Percentiles rank a stretch among this genome's conserved stretches.
Conservation (phyloP, 75 land plant species). For the Cryptomeria japonica region DNA sequence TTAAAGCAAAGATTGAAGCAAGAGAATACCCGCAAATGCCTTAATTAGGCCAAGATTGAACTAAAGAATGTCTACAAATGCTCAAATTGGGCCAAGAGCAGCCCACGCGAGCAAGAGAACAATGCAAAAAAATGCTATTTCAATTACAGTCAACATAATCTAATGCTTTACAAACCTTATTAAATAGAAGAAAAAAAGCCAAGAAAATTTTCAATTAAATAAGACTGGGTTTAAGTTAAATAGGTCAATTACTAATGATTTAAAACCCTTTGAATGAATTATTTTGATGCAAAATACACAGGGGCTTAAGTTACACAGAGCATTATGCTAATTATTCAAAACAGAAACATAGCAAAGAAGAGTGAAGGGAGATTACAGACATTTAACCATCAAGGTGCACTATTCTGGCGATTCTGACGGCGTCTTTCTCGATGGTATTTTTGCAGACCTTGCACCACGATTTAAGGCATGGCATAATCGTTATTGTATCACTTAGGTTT, state of each 20-base stretch:
- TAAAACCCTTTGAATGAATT: not conserved
- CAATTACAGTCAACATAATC: not conserved
- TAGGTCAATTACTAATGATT: not conserved
- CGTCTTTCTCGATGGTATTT: conserved; percentile 64
- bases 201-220: not conserved
- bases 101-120: not conserved
- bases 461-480: too few species aligned
- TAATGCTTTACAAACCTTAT: not conserved
- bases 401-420: conserved; percentile 76
- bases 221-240: not conserved
- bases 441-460: conserved; percentile 86
- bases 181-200: not conserved
- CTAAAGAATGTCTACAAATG: not conserved
- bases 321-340: not conserved
- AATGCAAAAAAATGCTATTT: not conserved
- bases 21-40: not conserved
- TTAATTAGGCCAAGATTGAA: not conserved
- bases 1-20: not conserved
- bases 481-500: conserved; percentile 16
- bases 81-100: not conserved
- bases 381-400: conserved; percentile 84
- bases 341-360: not conserved
- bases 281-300: not conserved
- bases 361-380: conserved; percentile 49
- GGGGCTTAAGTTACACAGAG: not conserved